Evolutionary conservation across 495 filamentous ascomycete species (phyloP).

Genomic region (Cudoniella acicularis): DNA sequence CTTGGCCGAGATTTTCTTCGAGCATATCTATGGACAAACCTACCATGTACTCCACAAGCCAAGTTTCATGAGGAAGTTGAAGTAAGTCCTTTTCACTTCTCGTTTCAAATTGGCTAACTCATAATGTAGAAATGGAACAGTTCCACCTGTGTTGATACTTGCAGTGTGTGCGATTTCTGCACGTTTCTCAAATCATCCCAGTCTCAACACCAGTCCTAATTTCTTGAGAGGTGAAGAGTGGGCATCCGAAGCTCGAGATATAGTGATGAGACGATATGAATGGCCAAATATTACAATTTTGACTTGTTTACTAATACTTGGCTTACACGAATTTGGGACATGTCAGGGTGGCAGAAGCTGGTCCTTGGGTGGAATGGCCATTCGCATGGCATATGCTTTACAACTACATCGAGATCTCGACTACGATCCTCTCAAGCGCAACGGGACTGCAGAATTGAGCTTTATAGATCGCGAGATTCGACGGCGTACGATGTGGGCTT

Average conservation of each 20-base stretch:
- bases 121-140: conserved; percentile 41
- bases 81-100: conserved; percentile 37
- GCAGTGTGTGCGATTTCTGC: conserved; percentile 91
- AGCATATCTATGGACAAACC: conserved; percentile 91
- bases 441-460: conserved; percentile 68
- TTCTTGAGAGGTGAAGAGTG: conserved; percentile 91
- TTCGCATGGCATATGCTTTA: conserved; percentile 93
- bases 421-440: conserved; percentile 68
- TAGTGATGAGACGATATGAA: conserved; percentile 81
- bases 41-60: conserved; percentile 97
- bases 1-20: conserved; percentile 91
- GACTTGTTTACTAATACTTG: conserved; percentile 81
- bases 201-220: conserved; percentile 73
- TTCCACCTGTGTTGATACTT: conserved; percentile 83
- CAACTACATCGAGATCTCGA: conserved; percentile 94
- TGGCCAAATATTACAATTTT: conserved; percentile 95
- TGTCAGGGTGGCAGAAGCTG: conserved; percentile 95
- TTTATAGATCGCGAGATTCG: conserved; percentile 92
- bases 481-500: conserved; percentile 94
- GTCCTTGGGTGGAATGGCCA: conserved; percentile 91
- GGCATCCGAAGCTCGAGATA: conserved; percentile 79
- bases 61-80: conserved; percentile 85
- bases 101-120: conserved; percentile 3
- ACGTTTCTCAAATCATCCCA: conserved; percentile 92
- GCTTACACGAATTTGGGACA: conserved; percentile 93